Conservation (phyloP, 2,329 filamentous ascomycete genomes). For the Monosporascus cannonballus region DNA sequence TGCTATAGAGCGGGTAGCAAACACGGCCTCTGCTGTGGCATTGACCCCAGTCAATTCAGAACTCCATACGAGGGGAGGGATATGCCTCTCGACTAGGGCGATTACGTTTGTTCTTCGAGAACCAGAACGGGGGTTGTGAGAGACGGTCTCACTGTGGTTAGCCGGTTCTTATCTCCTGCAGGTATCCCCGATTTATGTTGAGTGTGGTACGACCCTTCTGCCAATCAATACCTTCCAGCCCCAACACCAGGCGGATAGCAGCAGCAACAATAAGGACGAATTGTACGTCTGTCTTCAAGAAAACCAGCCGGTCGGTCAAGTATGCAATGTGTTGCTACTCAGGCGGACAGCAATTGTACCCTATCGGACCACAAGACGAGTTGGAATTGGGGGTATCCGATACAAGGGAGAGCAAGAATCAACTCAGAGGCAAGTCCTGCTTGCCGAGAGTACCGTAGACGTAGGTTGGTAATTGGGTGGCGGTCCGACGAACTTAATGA, state of each 20-base stretch:
- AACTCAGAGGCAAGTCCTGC: background rate
- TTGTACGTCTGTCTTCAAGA: conserved; percentile 5
- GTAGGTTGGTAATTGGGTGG: background rate
- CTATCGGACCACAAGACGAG: background rate
- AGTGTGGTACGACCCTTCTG: conserved; percentile 1
- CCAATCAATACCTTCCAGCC: conserved; percentile 10
- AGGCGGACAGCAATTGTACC: background rate
- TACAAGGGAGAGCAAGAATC: background rate
- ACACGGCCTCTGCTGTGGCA: conserved; percentile 17
- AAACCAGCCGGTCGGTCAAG: conserved; percentile 5
- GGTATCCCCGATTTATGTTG: conserved; percentile 10
- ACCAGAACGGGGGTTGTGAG: background rate
- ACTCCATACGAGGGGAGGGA: conserved; percentile 15
- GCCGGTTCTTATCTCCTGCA: conserved; percentile 14
- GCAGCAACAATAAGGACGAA: conserved; percentile 4
- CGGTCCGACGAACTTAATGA: background rate
- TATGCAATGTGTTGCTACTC: conserved; percentile 2
- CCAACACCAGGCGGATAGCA: conserved; percentile 11
- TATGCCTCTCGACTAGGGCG: conserved; percentile 7
- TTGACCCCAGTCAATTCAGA: conserved; percentile 12
- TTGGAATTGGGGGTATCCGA: background rate
- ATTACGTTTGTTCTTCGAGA: conserved; percentile 6
- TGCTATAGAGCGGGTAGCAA: conserved; percentile 17
- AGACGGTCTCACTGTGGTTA: conserved; percentile 9
- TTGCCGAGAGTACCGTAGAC: background rate